These are phyloP conservation scores for Diplocarpon mali DNA, from an alignment of 2,329 filamentous ascomycete genomes.

Conservation along the genomic window DNA sequence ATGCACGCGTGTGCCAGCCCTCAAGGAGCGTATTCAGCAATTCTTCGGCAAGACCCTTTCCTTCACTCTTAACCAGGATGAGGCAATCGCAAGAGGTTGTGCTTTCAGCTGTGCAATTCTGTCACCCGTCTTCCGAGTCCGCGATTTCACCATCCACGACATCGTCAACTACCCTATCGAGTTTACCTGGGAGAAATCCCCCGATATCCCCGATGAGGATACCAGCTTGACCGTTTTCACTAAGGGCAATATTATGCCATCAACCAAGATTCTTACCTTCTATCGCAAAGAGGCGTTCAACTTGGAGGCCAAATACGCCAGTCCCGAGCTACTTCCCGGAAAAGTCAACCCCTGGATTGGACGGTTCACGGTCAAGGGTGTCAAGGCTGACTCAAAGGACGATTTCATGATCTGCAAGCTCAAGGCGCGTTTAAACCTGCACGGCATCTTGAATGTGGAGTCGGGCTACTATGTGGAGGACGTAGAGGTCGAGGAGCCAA, in stretches of 20 bases:
- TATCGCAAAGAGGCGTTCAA: slow-evolving; percentile 98
- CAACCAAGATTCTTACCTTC: slow-evolving; percentile 98
- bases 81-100: slow-evolving; percentile 89
- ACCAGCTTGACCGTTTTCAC: slow-evolving; percentile 96
- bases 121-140: slow-evolving; percentile 94
- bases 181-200: slow-evolving; percentile 97
- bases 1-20: slow-evolving; percentile 80
- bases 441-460: slow-evolving; percentile 93
- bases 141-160: slow-evolving; percentile 95
- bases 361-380: slow-evolving; percentile 93
- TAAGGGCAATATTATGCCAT: slow-evolving; percentile 92
- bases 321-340: slow-evolving; percentile 76
- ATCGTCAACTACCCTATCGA: slow-evolving; percentile 97
- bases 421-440: slow-evolving; percentile 91
- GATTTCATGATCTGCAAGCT: slow-evolving; percentile 99
- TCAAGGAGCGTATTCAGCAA: slow-evolving; percentile 80
- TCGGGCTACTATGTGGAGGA: slow-evolving; percentile 97
- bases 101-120: slow-evolving; percentile 97
- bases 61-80: slow-evolving; percentile 96
- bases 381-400: slow-evolving; percentile 84
- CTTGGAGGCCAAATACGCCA: slow-evolving; percentile 86
- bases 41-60: slow-evolving; percentile 92
- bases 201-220: slow-evolving; percentile 96
- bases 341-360: slow-evolving; percentile 93
- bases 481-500: slow-evolving; percentile 88